Percentiles rank a stretch among this genome's conserved stretches.
Conservation (phyloP, 148 eudicot species). For the Euryodendron excelsum region DNA sequence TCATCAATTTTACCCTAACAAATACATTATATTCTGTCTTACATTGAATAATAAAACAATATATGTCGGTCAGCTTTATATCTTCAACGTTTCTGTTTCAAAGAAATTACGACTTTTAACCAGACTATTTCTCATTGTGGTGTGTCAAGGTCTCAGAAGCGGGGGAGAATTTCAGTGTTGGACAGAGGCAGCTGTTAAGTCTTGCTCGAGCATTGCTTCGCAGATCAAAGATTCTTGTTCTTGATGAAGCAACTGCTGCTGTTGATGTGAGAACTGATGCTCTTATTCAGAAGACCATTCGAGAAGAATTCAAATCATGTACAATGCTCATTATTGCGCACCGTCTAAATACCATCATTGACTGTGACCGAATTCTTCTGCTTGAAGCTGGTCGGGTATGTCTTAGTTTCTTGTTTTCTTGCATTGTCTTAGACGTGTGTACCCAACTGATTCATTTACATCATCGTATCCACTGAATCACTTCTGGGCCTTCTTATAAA, state of each 20-base stretch:
- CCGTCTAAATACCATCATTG: conserved; percentile 73
- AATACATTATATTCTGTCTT: not conserved
- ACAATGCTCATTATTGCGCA: conserved; percentile 82
- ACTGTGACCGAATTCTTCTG: conserved; percentile 60
- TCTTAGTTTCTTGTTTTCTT: not conserved
- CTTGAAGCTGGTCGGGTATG: conserved; percentile 71
- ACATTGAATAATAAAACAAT: not conserved
- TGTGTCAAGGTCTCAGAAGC: conserved; percentile 63
- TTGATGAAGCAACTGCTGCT: conserved; percentile 84
- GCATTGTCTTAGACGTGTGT: too few relatives aligned
- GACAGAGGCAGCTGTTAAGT: conserved; percentile 71
- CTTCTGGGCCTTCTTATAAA: too few relatives aligned
- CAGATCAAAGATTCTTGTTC: conserved; percentile 73
- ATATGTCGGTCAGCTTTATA: not conserved
- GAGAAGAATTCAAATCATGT: conserved; percentile 70
- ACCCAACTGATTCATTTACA: too few relatives aligned
- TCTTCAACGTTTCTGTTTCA: not conserved
- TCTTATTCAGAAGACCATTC: conserved; percentile 68
- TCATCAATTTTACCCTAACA: too few relatives aligned
- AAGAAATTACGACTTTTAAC: not conserved
- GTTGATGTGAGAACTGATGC: conserved; percentile 85
- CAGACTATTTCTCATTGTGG: not conserved
- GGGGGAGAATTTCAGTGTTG: conserved; percentile 83
- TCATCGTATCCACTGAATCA: too few relatives aligned
- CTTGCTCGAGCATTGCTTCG: conserved; percentile 79